Evolutionary conservation across 1,284 basidiomycete genomes (phyloP).

Genomic region (Hemileia vastatrix): DNA sequence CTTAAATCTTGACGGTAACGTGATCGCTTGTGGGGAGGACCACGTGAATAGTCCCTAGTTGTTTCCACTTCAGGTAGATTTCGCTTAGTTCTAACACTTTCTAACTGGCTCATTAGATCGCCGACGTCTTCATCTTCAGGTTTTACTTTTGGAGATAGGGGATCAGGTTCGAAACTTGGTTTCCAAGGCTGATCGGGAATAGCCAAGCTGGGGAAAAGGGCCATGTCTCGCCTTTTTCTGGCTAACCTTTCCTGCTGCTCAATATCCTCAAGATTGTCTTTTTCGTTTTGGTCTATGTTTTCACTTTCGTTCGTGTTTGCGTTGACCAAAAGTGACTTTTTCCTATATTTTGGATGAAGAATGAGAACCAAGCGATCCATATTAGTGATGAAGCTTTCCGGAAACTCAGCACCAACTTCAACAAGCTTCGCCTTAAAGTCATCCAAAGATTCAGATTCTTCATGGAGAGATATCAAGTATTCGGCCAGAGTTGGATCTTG

Average conservation of each 20-base stretch:
- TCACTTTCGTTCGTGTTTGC: slow-evolving; percentile 26
- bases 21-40: slow-evolving; percentile 54
- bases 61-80: slow-evolving; percentile 9
- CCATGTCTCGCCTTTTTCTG: slow-evolving; percentile 45
- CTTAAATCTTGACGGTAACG: slow-evolving; percentile 50
- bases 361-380: slow-evolving; percentile 87
- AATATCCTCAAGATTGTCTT: slow-evolving; percentile 9
- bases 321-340: slow-evolving; percentile 48
- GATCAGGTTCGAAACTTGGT: slow-evolving; percentile 15
- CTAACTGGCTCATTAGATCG: slow-evolving; percentile 70
- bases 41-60: slow-evolving; percentile 24
- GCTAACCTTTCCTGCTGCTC: slow-evolving; percentile 43
- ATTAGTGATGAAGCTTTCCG: slow-evolving; percentile 78
- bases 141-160: slow-evolving; percentile 14
- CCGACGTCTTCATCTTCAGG: slow-evolving; percentile 59
- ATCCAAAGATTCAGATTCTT: slow-evolving; percentile 62
- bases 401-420: slow-evolving; percentile 73
- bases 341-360: slow-evolving; percentile 94
- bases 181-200: slow-evolving; percentile 59
- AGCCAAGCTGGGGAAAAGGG: slow-evolving; percentile 86
- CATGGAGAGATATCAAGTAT: slow-evolving; percentile 87
- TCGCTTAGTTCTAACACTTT: slow-evolving; percentile 56
- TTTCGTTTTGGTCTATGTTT: slow-evolving; percentile 46
- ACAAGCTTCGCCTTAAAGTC: slow-evolving; percentile 75
- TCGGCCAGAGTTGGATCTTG: slow-evolving; percentile 89